Evolutionary conservation across 768 basidiomycete genomes (phyloP).

Genomic region (Neoboletus brunneissimus): DNA sequence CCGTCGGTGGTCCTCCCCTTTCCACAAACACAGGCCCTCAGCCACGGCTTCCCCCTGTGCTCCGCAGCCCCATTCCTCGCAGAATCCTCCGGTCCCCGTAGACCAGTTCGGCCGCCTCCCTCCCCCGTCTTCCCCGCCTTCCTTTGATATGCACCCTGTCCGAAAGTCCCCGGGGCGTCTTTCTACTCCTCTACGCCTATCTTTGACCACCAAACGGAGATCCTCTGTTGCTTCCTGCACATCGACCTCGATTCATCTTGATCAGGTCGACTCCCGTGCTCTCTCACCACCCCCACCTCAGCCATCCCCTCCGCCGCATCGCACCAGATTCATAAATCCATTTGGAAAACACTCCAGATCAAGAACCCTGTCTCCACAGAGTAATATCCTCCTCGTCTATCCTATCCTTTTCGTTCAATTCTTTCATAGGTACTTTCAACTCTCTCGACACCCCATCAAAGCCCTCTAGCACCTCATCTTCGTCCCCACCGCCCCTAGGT

Average conservation of each 20-base stretch:
- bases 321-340: constrained; percentile 15
- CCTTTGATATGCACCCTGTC: background rate
- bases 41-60: background rate
- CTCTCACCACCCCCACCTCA: background rate
- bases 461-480: background rate
- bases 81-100: background rate
- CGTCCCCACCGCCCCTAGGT: background rate
- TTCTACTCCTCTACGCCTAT: constrained; percentile 5
- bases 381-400: constrained; percentile 5
- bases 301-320: constrained; percentile 6
- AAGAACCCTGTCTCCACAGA: constrained; percentile 12
- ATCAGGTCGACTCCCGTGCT: background rate
- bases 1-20: constrained; percentile 1
- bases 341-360: constrained; percentile 18
- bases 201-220: constrained; percentile 8
- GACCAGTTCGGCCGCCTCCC: constrained; percentile 10
- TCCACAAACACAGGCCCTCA: constrained; percentile 1
- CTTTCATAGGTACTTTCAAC: constrained; percentile 4
- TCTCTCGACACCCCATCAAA: background rate
- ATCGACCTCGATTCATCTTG: background rate
- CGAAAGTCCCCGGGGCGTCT: background rate
- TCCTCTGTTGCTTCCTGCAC: background rate
- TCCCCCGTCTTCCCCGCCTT: background rate
- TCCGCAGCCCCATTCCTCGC: background rate
- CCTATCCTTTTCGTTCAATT: background rate